A percentile compares a stretch with the other conserved stretches of the same genome.
phyloP scores from a whole-genome alignment of 1,284 basidiomycete species.

The Sanghuangporus baumii region DNA sequence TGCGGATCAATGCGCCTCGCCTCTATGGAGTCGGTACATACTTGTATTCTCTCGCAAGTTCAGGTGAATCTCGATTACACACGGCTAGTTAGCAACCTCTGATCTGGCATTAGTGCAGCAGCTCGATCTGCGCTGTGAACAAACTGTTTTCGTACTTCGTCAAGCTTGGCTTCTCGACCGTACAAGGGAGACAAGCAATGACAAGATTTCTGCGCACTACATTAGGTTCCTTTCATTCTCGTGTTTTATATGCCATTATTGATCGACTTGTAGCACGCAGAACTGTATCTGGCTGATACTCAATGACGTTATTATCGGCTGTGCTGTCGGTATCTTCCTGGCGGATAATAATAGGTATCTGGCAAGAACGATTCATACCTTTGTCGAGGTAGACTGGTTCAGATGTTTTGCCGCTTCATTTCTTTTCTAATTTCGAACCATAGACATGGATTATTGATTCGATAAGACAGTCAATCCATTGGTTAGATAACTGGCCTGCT shows the following conservation, averaged over 20 bases:
- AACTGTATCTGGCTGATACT: constrained; percentile 88
- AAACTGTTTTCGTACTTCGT: constrained; percentile 31
- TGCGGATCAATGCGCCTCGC: background rate
- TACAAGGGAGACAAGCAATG: constrained; percentile 17
- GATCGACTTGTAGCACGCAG: constrained; percentile 59
- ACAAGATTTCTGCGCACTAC: constrained; percentile 26
- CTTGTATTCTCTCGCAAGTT: background rate
- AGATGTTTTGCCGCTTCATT: background rate
- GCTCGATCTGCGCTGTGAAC: constrained; percentile 30
- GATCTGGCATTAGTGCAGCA: constrained; percentile 26
- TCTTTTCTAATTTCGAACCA: constrained; percentile 28
- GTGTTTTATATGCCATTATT: constrained; percentile 7
- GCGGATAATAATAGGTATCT: constrained; percentile 51
- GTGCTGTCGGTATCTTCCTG: constrained; percentile 64
- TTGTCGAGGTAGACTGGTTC: constrained; percentile 36
- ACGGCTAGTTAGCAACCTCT: background rate
- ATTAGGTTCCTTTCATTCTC: constrained; percentile 27
- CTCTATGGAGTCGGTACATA: background rate
- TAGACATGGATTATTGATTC: constrained; percentile 35
- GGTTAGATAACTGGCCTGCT: constrained; percentile 95
- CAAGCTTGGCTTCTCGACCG: constrained; percentile 22
- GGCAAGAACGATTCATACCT: constrained; percentile 31
- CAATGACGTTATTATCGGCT: constrained; percentile 85
- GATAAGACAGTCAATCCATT: constrained; percentile 56
- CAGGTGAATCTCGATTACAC: background rate